Conservation (phyloP, 495 filamentous ascomycete species). For the Staphylotrichum tortipilum region DNA sequence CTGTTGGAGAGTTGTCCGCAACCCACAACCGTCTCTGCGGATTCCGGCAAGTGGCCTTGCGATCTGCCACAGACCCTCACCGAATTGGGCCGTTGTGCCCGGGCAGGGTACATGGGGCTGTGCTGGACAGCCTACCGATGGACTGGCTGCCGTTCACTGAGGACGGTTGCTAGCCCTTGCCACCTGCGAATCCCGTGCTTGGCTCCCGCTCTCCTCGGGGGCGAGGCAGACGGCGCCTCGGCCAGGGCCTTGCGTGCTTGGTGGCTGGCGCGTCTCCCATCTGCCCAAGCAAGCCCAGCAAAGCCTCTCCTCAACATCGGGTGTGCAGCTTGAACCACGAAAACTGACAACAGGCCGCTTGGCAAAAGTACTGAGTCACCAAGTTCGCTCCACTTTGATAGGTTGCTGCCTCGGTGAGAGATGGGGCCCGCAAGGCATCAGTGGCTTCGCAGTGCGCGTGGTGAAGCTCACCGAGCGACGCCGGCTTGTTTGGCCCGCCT, state of each 20-base stretch:
- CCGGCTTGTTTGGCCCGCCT: constrained; percentile 2
- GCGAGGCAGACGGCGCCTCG: too few species aligned
- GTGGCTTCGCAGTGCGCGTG: constrained; percentile 20
- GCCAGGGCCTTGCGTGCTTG: too few species aligned
- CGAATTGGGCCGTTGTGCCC: not conserved
- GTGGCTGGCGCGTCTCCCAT: not conserved
- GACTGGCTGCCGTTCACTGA: not conserved
- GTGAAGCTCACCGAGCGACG: constrained; percentile 10
- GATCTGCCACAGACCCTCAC: not conserved
- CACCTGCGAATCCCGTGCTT: too few species aligned
- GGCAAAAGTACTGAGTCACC: constrained; percentile 10
- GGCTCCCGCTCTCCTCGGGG: too few species aligned
- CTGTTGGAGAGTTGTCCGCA: not conserved
- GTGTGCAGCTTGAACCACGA: not conserved
- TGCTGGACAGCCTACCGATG: not conserved
- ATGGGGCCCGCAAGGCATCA: constrained; percentile 6
- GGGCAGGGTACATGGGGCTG: not conserved
- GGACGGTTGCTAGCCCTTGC: too few species aligned
- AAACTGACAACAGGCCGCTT: not conserved
- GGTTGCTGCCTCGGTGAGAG: constrained; percentile 6
- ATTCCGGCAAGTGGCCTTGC: not conserved
- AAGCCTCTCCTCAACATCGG: too few species aligned
- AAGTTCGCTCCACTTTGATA: constrained; percentile 6
- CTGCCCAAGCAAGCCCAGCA: not conserved
- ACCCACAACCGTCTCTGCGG: not conserved